phyloP scores from a whole-genome alignment of 352 stramenopile species.

The Peronospora destructor region DNA sequence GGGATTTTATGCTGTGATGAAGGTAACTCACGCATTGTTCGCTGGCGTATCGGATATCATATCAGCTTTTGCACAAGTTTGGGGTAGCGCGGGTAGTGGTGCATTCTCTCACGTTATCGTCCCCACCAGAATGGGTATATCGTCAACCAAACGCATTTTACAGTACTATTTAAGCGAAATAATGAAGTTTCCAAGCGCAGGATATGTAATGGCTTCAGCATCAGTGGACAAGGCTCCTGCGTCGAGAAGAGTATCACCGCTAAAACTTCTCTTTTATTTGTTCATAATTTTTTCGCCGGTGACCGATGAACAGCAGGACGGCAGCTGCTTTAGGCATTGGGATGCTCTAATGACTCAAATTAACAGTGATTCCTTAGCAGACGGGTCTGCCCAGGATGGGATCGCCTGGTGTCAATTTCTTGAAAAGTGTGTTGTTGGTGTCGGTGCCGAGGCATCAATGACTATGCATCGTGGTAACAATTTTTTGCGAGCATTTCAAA shows the following conservation, averaged over 20 bases:
- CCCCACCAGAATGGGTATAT: not conserved
- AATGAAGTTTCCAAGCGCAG: not conserved
- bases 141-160: slow-evolving; percentile 17
- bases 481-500: slow-evolving; percentile 27
- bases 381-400: slow-evolving; percentile 8
- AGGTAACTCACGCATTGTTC: slow-evolving; percentile 15
- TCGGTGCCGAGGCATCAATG: not conserved
- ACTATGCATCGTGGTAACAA: not conserved
- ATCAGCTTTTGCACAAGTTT: slow-evolving; percentile 18
- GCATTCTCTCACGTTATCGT: not conserved
- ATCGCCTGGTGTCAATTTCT: slow-evolving; percentile 28
- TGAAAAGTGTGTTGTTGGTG: slow-evolving; percentile 19
- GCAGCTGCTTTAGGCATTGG: slow-evolving; percentile 17
- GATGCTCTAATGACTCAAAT: slow-evolving; percentile 19
- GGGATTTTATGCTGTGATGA: slow-evolving; percentile 25
- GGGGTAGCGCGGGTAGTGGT: slow-evolving; percentile 2
- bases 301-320: not conserved
- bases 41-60: slow-evolving; percentile 12
- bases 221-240: not conserved
- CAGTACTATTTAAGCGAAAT: slow-evolving; percentile 25
- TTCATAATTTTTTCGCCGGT: slow-evolving; percentile 21
- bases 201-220: not conserved
- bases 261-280: slow-evolving; percentile 21
- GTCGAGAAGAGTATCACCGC: not conserved
- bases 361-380: not conserved